phyloP scores from a whole-genome alignment of 768 basidiomycete genomes.

The Serendipita indica region DNA sequence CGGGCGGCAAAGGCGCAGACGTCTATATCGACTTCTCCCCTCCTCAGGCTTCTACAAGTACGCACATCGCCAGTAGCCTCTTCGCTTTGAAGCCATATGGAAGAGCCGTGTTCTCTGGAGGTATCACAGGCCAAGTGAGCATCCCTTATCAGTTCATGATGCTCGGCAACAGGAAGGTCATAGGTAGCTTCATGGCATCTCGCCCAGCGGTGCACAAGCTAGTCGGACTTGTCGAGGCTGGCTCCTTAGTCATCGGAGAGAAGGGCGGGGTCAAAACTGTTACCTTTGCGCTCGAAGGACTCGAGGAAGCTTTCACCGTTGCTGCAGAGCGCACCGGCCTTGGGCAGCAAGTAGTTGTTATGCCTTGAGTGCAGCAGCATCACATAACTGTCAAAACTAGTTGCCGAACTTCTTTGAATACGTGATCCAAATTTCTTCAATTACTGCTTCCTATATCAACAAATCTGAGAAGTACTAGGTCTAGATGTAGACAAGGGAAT shows the following conservation, averaged over 20 bases:
- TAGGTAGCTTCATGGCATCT: background rate
- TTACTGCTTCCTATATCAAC: background rate
- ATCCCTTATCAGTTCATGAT: background rate
- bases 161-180: background rate
- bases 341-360: background rate
- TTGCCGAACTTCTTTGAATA: background rate
- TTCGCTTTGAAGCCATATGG: background rate
- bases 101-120: background rate
- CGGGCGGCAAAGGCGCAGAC: background rate
- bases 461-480: background rate
- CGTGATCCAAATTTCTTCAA: background rate
- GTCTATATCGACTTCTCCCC: conserved; percentile 7
- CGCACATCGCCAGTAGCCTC: conserved; percentile 1
- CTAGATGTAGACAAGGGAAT: conserved; percentile 44
- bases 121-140: background rate
- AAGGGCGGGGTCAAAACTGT: background rate
- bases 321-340: background rate
- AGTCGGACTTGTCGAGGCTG: background rate
- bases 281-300: background rate
- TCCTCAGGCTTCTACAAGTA: background rate
- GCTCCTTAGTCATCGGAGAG: background rate
- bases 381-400: too few relatives aligned
- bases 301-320: background rate
- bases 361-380: background rate
- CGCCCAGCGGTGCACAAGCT: background rate